A percentile compares a stretch with the other conserved stretches of the same genome.
These are phyloP conservation scores for Pyronema domesticum DNA, from an alignment of 495 filamentous ascomycete genomes.

Conservation along the genomic window DNA sequence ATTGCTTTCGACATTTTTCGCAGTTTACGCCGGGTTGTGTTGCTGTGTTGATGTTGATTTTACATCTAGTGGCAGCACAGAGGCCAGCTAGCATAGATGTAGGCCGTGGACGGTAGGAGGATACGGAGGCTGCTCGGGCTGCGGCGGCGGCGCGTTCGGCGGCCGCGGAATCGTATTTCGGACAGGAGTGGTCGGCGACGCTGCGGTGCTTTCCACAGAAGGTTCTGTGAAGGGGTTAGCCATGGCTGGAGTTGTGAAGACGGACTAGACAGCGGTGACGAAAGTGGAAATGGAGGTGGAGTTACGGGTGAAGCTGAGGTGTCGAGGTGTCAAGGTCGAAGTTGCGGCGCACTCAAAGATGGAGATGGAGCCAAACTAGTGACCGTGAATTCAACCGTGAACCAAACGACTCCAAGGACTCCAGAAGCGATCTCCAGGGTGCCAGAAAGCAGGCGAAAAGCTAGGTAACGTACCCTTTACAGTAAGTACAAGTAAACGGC, in stretches of 20 bases:
- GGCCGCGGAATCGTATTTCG: conserved; percentile 75
- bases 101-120: conserved; percentile 14
- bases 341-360: too few species aligned
- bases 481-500: conserved; percentile 85
- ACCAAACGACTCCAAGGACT: too few species aligned
- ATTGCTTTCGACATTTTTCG: conserved; percentile 57
- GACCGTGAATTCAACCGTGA: too few species aligned
- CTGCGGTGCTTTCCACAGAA: conserved; percentile 92
- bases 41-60: conserved; percentile 66
- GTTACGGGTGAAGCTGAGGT: too few species aligned
- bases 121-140: conserved; percentile 4
- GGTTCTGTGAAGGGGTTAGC: conserved; percentile 31
- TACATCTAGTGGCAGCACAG: conserved; percentile 61
- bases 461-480: conserved; percentile 29
- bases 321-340: too few species aligned
- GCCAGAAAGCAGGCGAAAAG: not conserved
- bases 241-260: conserved; percentile 7
- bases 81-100: conserved; percentile 36
- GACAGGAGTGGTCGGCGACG: conserved; percentile 66
- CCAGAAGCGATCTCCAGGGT: too few species aligned
- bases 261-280: not conserved
- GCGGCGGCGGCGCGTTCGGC: conserved; percentile 32
- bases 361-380: too few species aligned
- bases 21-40: conserved; percentile 68
- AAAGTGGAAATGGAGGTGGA: not conserved